Conservation (phyloP, 345 rosid species). For the Eutrema japonicum region DNA sequence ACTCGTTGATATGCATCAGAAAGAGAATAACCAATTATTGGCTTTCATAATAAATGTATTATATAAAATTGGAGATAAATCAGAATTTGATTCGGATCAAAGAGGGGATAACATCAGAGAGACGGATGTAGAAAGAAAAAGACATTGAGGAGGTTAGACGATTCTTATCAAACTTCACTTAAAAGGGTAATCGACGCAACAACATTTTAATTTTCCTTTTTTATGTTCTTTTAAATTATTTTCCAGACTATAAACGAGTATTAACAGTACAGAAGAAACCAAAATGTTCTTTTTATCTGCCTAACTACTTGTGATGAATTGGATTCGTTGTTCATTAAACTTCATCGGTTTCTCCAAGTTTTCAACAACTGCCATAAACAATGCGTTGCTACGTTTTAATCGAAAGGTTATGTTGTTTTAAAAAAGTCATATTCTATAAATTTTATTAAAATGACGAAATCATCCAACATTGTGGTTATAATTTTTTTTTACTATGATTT, state of each 20-base stretch:
- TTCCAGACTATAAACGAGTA: conserved; percentile 30
- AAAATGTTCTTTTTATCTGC: conserved; percentile 18
- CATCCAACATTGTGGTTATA: background rate
- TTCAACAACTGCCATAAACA: too few species aligned
- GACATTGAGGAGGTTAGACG: conserved; percentile 36
- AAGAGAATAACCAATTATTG: conserved; percentile 14
- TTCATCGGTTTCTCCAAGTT: background rate
- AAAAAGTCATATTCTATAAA: background rate
- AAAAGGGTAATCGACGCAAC: conserved; percentile 38
- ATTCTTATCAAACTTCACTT: conserved; percentile 46
- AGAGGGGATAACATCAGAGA: conserved; percentile 21
- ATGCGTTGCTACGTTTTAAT: background rate
- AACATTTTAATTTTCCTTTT: background rate
- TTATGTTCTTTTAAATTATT: conserved; percentile 6
- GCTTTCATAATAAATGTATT: background rate
- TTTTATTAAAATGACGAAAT: background rate
- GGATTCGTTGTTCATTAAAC: conserved; percentile 11
- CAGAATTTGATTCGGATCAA: conserved; percentile 24
- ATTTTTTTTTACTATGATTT: too few species aligned
- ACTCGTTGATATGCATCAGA: conserved; percentile 1
- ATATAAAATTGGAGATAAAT: conserved; percentile 19
- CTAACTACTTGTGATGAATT: conserved; percentile 15
- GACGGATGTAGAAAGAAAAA: conserved; percentile 33
- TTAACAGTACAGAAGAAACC: conserved; percentile 3
- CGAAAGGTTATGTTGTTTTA: background rate